Percentiles rank a stretch among this genome's conserved stretches.
Conservation (phyloP, 164 flowering plant species). For the Euptelea pleiosperma region DNA sequence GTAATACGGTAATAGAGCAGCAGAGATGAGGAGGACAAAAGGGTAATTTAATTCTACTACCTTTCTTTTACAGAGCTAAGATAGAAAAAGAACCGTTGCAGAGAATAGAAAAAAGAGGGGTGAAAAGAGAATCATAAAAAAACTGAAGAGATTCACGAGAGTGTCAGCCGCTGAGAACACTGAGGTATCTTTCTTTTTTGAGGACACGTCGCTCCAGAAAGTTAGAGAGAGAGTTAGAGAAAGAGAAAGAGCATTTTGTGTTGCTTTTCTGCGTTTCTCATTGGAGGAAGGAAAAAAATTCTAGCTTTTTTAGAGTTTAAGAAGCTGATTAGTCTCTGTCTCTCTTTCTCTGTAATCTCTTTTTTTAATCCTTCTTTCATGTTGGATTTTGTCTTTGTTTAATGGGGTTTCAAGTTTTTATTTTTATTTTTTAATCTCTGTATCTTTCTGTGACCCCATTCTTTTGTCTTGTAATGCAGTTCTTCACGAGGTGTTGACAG, state of each 20-base stretch:
- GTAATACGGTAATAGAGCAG: too few species aligned
- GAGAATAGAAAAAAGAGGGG: not conserved
- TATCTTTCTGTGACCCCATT: constrained; percentile 45
- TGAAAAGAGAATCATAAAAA: constrained; percentile 4
- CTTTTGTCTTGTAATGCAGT: constrained; percentile 59
- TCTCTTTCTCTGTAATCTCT: not conserved
- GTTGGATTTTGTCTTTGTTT: constrained; percentile 15
- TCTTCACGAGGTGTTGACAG: constrained; percentile 70
- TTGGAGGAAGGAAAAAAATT: constrained; percentile 11
- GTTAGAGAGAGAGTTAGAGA: constrained; percentile 12
- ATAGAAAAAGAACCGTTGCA: constrained; percentile 2
- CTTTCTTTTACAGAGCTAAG: not conserved
- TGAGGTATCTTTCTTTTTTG: constrained; percentile 39
- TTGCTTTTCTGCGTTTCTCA: constrained; percentile 13
- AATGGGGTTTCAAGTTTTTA: not conserved
- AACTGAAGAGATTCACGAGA: constrained; percentile 37
- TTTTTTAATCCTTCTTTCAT: not conserved
- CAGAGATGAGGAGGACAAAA: not conserved
- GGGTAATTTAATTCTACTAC: not conserved
- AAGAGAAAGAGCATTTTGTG: constrained; percentile 13
- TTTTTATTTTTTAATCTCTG: constrained; percentile 20
- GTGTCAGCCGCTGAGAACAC: constrained; percentile 39
- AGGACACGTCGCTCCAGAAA: constrained; percentile 57
- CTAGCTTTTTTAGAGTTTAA: constrained; percentile 38
- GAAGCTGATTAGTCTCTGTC: constrained; percentile 16